Evolutionary conservation across 371 early-diverging fungal species (phyloP).

Genomic region (Coemansia sp.): DNA sequence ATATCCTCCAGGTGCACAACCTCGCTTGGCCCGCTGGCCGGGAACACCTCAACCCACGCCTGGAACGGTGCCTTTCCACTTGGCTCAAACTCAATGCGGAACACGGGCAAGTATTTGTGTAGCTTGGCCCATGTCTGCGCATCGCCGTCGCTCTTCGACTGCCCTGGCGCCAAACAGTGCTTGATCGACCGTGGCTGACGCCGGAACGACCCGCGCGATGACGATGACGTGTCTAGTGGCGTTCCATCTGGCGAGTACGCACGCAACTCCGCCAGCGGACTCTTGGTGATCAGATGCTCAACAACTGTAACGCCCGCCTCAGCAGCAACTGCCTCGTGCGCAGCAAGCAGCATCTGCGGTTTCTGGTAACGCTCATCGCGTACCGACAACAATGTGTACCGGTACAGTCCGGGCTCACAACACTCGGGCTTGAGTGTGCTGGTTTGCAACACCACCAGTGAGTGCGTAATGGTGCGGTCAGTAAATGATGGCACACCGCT

Average conservation of each 20-base stretch:
- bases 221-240: constrained; percentile 13
- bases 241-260: constrained; percentile 45
- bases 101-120: constrained; percentile 42
- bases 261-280: constrained; percentile 41
- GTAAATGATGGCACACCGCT: constrained; percentile 17
- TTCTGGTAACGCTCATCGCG: constrained; percentile 48
- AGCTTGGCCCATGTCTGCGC: constrained; percentile 43
- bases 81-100: constrained; percentile 45
- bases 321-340: constrained; percentile 9
- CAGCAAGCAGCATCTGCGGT: constrained; percentile 28
- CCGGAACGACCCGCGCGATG: constrained; percentile 18
- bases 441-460: constrained; percentile 37
- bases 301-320: constrained; percentile 19
- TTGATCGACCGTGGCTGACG: constrained; percentile 17
- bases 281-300: constrained; percentile 39
- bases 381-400: constrained; percentile 42
- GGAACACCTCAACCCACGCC: constrained; percentile 52
- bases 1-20: constrained; percentile 38
- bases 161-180: constrained; percentile 50
- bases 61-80: constrained; percentile 39
- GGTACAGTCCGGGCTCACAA: constrained; percentile 45
- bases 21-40: constrained; percentile 48
- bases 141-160: constrained; percentile 28
- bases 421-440: constrained; percentile 41
- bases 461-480: constrained; percentile 32